Evolutionary conservation across 805 yeast species (phyloP).

Genomic region (Clavispora carvajalis): DNA sequence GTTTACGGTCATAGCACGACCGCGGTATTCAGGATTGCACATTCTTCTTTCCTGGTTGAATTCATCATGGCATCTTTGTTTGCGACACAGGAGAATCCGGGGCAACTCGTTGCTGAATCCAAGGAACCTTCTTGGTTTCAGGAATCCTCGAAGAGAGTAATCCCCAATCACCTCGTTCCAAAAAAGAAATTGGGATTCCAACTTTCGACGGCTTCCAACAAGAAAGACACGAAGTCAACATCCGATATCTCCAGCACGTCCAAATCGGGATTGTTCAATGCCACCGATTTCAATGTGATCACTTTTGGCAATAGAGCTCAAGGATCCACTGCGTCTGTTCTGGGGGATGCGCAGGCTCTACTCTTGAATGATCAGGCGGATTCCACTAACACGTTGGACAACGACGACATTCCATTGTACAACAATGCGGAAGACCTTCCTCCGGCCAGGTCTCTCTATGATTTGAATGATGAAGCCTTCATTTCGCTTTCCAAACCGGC

Average conservation of each 20-base stretch:
- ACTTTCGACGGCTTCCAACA: slow-evolving; percentile 18
- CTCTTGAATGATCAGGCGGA: slow-evolving; percentile 14
- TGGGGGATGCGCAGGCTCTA: slow-evolving; percentile 11
- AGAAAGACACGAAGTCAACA: slow-evolving; percentile 5
- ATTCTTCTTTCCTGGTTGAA: no score
- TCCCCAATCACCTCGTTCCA: slow-evolving; percentile 39
- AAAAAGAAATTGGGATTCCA: slow-evolving; percentile 38
- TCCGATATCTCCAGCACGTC: slow-evolving; percentile 1
- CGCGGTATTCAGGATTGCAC: neutral
- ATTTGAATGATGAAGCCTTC: slow-evolving; percentile 40
- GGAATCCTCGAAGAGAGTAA: slow-evolving; percentile 28
- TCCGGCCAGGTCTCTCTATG: slow-evolving; percentile 47
- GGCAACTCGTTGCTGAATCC: slow-evolving; percentile 1
- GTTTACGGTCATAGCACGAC: neutral
- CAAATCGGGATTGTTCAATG: slow-evolving; percentile 3
- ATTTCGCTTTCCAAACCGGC: slow-evolving; percentile 32
- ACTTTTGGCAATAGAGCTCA: slow-evolving; percentile 28
- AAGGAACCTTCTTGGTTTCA: slow-evolving; percentile 34
- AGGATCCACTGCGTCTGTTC: slow-evolving; percentile 16
- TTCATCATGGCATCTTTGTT: neutral
- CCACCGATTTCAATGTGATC: slow-evolving; percentile 28
- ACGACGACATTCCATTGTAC: slow-evolving; percentile 24
- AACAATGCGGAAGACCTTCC: slow-evolving; percentile 40
- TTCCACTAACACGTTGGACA: slow-evolving; percentile 22
- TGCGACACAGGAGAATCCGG: neutral